Percentiles rank a stretch among this genome's conserved stretches.
These are phyloP conservation scores for Escallonia rubra DNA, from an alignment of 129 eudicot genomes.

Conservation along the genomic window DNA sequence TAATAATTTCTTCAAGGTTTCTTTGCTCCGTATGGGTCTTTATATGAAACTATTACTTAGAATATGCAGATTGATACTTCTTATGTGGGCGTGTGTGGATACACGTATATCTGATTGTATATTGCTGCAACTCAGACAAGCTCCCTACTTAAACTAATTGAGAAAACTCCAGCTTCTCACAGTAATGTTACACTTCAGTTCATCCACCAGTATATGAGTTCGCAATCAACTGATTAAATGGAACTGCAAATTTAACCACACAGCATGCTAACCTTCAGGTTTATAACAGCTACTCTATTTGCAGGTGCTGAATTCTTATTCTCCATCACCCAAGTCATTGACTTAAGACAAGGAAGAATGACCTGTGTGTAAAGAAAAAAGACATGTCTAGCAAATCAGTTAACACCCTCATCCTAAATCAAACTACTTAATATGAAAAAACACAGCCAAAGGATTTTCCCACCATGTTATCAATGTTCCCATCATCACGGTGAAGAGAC, in stretches of 20 bases:
- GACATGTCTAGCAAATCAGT: not conserved
- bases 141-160: not conserved
- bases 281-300: slow-evolving; percentile 82
- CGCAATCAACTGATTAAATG: slow-evolving; percentile 1
- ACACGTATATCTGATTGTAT: not conserved
- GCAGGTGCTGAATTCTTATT: slow-evolving; percentile 65
- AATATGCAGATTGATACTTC: too few relatives aligned
- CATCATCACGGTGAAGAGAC: slow-evolving; percentile 64
- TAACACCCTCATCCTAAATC: not conserved
- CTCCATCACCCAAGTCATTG: slow-evolving; percentile 98
- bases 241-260: not conserved
- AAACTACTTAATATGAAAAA: not conserved
- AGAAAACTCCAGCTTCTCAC: not conserved
- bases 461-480: slow-evolving; percentile 71
- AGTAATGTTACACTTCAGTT: not conserved
- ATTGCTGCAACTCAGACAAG: not conserved
- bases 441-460: not conserved
- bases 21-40: not conserved
- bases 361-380: slow-evolving; percentile 27
- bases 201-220: not conserved
- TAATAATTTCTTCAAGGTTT: not conserved
- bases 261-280: slow-evolving; percentile 55
- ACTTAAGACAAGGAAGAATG: slow-evolving; percentile 88
- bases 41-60: not conserved
- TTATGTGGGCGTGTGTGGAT: too few relatives aligned